These are phyloP conservation scores for Ceratobasidium sp. DNA, from an alignment of 1,284 basidiomycete species.

Conservation along the genomic window DNA sequence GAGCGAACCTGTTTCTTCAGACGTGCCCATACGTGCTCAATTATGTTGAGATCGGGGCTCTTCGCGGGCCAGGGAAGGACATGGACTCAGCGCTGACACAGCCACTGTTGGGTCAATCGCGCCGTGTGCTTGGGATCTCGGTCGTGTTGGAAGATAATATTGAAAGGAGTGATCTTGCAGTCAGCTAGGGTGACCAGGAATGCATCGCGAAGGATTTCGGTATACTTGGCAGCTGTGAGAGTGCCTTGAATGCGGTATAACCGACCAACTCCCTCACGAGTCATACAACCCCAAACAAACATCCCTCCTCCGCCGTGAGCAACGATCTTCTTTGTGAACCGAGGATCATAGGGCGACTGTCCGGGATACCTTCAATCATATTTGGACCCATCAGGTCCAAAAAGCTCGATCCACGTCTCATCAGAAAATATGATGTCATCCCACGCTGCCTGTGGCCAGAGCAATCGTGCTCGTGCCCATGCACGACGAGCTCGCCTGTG, in stretches of 20 bases:
- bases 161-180: neutral
- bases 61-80: slow-evolving; percentile 22
- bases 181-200: slow-evolving; percentile 22
- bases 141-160: slow-evolving; percentile 37
- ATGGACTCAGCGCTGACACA: neutral
- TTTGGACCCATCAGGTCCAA: neutral
- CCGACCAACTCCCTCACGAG: slow-evolving; percentile 26
- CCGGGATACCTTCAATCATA: slow-evolving; percentile 15
- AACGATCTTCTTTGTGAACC: slow-evolving; percentile 7
- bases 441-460: slow-evolving; percentile 13
- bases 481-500: neutral
- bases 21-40: slow-evolving; percentile 29
- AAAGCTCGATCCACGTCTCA: slow-evolving; percentile 21
- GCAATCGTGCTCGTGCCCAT: neutral
- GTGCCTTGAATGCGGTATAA: neutral
- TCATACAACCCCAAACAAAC: slow-evolving; percentile 39
- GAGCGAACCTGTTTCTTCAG: slow-evolving; percentile 10
- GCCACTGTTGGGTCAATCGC: neutral
- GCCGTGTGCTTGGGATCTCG: slow-evolving; percentile 27
- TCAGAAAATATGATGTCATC: slow-evolving; percentile 7
- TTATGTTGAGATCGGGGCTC: slow-evolving; percentile 36
- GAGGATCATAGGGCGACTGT: slow-evolving; percentile 19
- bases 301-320: slow-evolving; percentile 13
- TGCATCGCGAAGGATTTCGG: slow-evolving; percentile 4
- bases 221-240: neutral